Evolutionary conservation across 129 eudicot species (phyloP), one percentile per base, ranked within the genome.

Genomic region (Centaurea solstitialis): DNA sequence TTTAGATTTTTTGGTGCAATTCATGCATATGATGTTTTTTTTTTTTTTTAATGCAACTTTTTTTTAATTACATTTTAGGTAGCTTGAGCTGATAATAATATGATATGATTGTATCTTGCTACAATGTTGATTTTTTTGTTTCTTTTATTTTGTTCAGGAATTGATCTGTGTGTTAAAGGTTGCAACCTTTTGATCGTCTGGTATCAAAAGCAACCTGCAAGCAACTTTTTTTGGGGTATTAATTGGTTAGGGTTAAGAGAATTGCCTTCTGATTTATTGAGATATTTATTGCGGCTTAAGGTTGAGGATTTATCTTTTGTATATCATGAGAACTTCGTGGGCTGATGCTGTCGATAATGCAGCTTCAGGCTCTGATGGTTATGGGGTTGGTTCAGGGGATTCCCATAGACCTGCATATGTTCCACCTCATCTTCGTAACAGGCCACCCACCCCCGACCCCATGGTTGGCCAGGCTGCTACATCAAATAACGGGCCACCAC

Each of bases 371-470:
- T 74, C 92, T 81, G 79, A 81, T 37, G 68, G 85, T 26, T 80
- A 72, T 80, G 88, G 91, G 71, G 90, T 72, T 45, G 74, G 66
- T 22, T 43, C 82, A 17, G 26, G 45, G 9, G 86, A 86, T 70
- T 82, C 89, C 6, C 74, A 82, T 9, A 85, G 82, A 80, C 81
- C 97, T 18, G 70, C 94, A 13, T 93, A 93, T 87, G 94, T 93
- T 40, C 98, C 98, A 2, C 98, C 98, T 0, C 98, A 93, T 75
- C 94, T 91, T 74, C 92, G 98, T 47, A 88, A 88, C 88, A 87
- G 89, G 72, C 89, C 90, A 67, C 88, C 76, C n/a, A 40, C 85
- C 5, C 69, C 89, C 0, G 96, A 86, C 45, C 78, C 86, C 50
- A 61, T 72, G 72, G 50, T 43, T 12, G 79, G 88, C 59, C 88